A percentile compares a stretch with the other conserved stretches of the same genome.
Conservation (phyloP, 441 rosid genomes). For the Lepidium campestre region DNA sequence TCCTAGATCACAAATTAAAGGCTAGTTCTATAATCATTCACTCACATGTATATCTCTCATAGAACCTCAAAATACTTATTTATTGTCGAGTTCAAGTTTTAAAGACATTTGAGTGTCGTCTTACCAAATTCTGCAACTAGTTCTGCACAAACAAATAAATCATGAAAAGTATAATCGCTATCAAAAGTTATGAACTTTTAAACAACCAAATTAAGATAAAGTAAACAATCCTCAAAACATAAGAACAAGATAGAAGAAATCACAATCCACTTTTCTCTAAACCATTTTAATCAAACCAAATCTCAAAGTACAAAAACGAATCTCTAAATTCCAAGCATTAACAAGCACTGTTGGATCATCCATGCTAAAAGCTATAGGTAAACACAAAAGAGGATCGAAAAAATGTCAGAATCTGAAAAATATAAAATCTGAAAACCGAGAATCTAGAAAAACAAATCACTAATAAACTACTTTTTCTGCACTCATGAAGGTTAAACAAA, state of each 20-base stretch:
- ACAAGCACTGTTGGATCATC: conserved; percentile 70
- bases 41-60: conserved; percentile 77
- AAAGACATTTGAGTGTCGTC: conserved; percentile 59
- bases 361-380: conserved; percentile 49
- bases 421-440: no score
- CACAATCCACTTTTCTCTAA: neutral
- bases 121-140: conserved; percentile 76
- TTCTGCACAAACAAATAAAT: conserved; percentile 36
- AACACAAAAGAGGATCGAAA: no score
- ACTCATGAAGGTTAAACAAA: no score
- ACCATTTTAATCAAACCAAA: neutral
- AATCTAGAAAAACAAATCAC: no score
- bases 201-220: neutral
- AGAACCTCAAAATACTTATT: conserved; percentile 82
- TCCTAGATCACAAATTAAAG: neutral
- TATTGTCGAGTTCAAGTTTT: conserved; percentile 44
- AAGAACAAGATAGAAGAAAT: neutral
- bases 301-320: neutral
- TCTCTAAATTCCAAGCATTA: conserved; percentile 36
- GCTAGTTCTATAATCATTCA: neutral
- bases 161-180: neutral
- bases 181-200: neutral
- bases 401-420: no score
- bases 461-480: no score
- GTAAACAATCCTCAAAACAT: neutral